Base-by-base conservation (phyloP, 2,329 filamentous ascomycete species). In the Ophiostoma ulmi region DNA sequence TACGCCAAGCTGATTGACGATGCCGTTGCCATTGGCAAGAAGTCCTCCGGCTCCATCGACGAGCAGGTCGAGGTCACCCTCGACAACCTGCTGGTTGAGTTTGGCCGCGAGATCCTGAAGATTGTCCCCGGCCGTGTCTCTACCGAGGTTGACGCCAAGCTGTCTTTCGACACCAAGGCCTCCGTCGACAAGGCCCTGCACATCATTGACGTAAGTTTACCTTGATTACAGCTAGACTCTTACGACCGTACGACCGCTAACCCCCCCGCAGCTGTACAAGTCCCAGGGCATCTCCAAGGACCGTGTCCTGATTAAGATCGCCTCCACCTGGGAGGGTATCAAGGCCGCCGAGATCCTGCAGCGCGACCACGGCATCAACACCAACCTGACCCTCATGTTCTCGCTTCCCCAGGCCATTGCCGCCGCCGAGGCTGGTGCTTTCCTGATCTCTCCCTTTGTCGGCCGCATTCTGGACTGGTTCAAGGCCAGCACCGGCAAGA, bases 391-490 rank as follows among this genome's bases (percentile, higher is more conserved):
- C 74, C 92, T 99, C 81, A 94, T 99, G 91, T 99, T 99, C 90
- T 97, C 94, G 68, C 85, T 91, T 74, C 87, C 91, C 75, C 95
- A 99, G 87, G 95, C 95, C 79, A 96, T 98, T 78, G 94, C 92
- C 76, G 94, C 92, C 78, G 95, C 95, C 73, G 95, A 99, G 87
- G 95, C 95, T 76, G 89, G 88, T 78, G 93, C 94, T 77, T 98
- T 91, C 90, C 91, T 99, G 80, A 98, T 99, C 86, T 98, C 95
- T 68, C 95, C 95, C 81, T 99, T 98, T 84, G 95, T 99, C 77
- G 95, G 95, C 82, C 94, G 95, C 80, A 99, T 99, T 80, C 91
- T 99, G 76, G 95, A 99, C 85, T 99, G 94, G 94, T 97, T 90
- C 92, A 99, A 99, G 92, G 92, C 92, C 72, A 85, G 89, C 77